Evolutionary conservation across 192 early-diverging fungal species (phyloP).

Genomic region (Coemansia pectinata): DNA sequence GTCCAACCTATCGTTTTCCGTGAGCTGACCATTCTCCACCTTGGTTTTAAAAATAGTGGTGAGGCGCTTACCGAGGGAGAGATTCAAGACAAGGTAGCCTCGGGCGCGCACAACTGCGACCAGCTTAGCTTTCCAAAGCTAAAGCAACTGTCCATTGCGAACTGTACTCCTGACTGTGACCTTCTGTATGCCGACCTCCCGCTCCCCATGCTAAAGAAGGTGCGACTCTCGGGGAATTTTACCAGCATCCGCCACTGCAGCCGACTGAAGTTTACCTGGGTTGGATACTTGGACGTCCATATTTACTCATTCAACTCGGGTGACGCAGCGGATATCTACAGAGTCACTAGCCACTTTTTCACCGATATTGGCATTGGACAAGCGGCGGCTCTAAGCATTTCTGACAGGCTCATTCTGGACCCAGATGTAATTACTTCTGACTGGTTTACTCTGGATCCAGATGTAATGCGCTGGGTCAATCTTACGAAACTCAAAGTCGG

Average conservation of each 20-base stretch:
- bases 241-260: neutral
- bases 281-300: neutral
- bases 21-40: neutral
- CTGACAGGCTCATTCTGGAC: neutral
- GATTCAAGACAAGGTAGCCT: neutral
- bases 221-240: neutral
- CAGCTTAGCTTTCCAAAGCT: too few relatives aligned
- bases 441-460: neutral
- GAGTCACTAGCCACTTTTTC: too few relatives aligned
- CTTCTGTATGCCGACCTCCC: neutral
- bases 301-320: neutral
- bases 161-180: neutral
- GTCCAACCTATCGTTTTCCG: neutral
- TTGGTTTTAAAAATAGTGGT: neutral
- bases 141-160: too few relatives aligned
- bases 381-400: neutral
- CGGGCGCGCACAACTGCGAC: neutral
- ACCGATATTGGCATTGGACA: too few relatives aligned
- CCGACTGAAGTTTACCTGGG: neutral
- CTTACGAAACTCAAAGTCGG: neutral
- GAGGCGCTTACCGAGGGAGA: neutral
- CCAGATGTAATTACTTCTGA: neutral
- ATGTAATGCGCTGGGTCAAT: neutral
- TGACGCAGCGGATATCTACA: neutral
- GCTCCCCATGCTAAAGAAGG: neutral